Percentiles rank a stretch among this genome's conserved stretches.
Conservation (phyloP, 148 eudicot genomes). For the Polygonum maritimum region DNA sequence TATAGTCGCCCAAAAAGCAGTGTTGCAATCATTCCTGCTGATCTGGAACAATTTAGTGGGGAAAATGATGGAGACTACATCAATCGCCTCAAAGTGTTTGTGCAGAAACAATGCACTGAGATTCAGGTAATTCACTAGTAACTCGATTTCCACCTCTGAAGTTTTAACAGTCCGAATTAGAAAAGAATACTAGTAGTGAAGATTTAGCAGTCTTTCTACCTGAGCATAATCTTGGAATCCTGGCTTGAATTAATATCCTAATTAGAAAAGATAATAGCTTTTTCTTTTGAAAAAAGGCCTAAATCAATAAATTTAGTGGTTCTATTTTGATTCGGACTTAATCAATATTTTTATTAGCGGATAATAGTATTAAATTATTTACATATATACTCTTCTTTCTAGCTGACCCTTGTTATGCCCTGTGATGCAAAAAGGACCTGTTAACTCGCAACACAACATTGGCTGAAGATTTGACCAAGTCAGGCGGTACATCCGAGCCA, state of each 20-base stretch:
- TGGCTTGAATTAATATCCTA: too few relatives aligned
- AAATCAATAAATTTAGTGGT: too few relatives aligned
- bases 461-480: slow-evolving; percentile 67
- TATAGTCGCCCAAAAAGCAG: slow-evolving; percentile 76
- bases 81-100: slow-evolving; percentile 58
- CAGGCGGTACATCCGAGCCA: slow-evolving; percentile 38
- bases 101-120: slow-evolving; percentile 84
- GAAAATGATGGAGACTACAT: slow-evolving; percentile 73
- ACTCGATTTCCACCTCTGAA: too few relatives aligned
- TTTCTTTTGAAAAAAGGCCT: too few relatives aligned
- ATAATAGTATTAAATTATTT: too few relatives aligned
- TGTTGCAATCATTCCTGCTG: slow-evolving; percentile 85
- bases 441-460: slow-evolving; percentile 63
- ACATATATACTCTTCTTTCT: background rate
- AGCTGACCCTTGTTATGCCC: background rate
- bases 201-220: background rate
- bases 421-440: slow-evolving; percentile 45
- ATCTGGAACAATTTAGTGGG: slow-evolving; percentile 57
- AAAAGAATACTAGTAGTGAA: too few relatives aligned
- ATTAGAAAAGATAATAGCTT: too few relatives aligned
- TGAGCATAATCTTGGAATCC: too few relatives aligned
- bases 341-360: too few relatives aligned
- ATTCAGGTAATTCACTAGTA: slow-evolving; percentile 48
- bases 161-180: too few relatives aligned
- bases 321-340: too few relatives aligned